These are phyloP conservation scores for Podila minutissima DNA, from an alignment of 192 early-diverging fungal genomes.

Conservation along the genomic window DNA sequence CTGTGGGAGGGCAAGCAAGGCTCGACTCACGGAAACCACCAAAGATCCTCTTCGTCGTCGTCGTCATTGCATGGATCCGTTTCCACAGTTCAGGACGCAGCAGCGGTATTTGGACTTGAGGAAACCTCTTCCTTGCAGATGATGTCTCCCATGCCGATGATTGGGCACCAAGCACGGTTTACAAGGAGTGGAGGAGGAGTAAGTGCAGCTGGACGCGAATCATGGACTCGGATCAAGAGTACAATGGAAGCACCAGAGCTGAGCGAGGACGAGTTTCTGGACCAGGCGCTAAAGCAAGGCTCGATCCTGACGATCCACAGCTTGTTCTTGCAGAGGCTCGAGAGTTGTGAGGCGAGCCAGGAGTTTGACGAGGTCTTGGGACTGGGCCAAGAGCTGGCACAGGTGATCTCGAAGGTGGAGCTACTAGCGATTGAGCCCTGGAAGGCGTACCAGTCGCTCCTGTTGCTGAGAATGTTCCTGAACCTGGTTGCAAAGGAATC, in stretches of 20 bases:
- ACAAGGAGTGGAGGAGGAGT: neutral
- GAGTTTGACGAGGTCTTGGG: conserved; percentile 43
- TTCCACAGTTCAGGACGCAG: neutral
- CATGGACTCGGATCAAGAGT: conserved; percentile 26
- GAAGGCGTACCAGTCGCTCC: conserved; percentile 42
- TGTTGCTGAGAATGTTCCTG: conserved; percentile 43
- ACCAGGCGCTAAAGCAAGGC: conserved; percentile 20
- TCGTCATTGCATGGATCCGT: neutral
- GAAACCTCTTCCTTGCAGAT: conserved; percentile 11
- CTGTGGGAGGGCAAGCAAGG: conserved; percentile 27
- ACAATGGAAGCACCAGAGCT: conserved; percentile 33
- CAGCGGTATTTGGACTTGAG: conserved; percentile 29
- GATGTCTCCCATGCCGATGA: conserved; percentile 14
- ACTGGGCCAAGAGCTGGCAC: conserved; percentile 33
- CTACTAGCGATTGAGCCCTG: conserved; percentile 28
- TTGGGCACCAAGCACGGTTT: conserved; percentile 9
- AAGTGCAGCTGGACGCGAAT: conserved; percentile 7
- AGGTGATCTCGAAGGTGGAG: conserved; percentile 39
- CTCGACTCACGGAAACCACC: neutral
- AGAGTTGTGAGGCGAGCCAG: conserved; percentile 27
- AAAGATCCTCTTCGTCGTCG: neutral
- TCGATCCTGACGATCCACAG: conserved; percentile 35
- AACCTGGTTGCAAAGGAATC: conserved; percentile 46
- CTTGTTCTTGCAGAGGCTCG: conserved; percentile 27
- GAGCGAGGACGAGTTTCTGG: conserved; percentile 41